Percentiles rank a stretch among this genome's conserved stretches.
phyloP scores from a whole-genome alignment of 441 rosid species.

The Gossypium schwendimanii region DNA sequence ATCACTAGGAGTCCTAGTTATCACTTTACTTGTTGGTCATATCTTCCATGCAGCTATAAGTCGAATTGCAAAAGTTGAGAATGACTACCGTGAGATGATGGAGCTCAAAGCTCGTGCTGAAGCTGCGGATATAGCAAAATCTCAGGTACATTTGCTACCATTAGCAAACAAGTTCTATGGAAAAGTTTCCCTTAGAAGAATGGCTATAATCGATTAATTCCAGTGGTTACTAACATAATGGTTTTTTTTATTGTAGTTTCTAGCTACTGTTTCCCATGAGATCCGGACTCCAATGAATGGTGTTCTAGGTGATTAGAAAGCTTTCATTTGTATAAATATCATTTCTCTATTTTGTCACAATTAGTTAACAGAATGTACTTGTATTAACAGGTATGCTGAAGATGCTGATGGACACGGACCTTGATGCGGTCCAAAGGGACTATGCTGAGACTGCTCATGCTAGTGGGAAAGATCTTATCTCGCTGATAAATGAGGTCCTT shows the following conservation, averaged over 20 bases:
- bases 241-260: constrained; percentile 50
- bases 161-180: background rate
- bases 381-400: constrained; percentile 69
- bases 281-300: constrained; percentile 98
- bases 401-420: constrained; percentile 81
- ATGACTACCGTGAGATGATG: constrained; percentile 61
- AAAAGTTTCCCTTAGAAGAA: background rate
- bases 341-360: constrained; percentile 5
- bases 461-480: constrained; percentile 79
- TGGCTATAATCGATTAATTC: background rate
- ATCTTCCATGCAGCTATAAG: constrained; percentile 67
- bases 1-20: constrained; percentile 50
- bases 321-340: constrained; percentile 11
- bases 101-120: constrained; percentile 86
- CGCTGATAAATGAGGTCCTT: constrained; percentile 80
- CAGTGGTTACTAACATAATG: background rate
- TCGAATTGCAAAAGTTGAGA: constrained; percentile 70
- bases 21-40: constrained; percentile 66
- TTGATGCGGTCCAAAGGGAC: constrained; percentile 68
- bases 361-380: constrained; percentile 13
- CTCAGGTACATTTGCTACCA: constrained; percentile 50
- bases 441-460: constrained; percentile 80
- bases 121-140: constrained; percentile 96
- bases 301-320: constrained; percentile 56
- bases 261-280: constrained; percentile 96